Percentiles rank a stretch among this genome's conserved stretches.
These are phyloP conservation scores for Tinospora cordifolia DNA, from an alignment of 164 flowering plant species.

Conservation along the genomic window DNA sequence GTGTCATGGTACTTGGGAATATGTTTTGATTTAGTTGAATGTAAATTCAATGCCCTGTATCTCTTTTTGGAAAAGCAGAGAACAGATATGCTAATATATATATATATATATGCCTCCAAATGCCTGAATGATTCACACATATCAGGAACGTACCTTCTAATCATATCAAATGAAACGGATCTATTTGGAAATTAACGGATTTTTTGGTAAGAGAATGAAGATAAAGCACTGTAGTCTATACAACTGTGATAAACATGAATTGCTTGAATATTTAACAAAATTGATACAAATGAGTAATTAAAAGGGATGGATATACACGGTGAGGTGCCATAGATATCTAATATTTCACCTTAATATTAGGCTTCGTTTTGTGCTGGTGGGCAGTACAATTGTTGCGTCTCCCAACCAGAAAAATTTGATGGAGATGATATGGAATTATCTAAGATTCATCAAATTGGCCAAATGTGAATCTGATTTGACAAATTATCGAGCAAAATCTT, in stretches of 20 bases:
- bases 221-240: background rate
- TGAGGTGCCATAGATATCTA: background rate
- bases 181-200: background rate
- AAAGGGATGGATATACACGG: background rate
- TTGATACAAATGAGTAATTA: conserved; percentile 1
- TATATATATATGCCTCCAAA: too few species aligned
- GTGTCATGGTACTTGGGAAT: too few species aligned
- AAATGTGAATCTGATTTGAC: background rate
- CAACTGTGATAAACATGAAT: background rate
- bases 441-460: background rate
- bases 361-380: background rate
- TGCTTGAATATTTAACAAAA: background rate
- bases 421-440: background rate
- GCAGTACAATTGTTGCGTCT: background rate
- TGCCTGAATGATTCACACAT: too few species aligned
- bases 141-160: too few species aligned
- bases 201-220: background rate
- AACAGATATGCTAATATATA: too few species aligned
- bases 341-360: background rate
- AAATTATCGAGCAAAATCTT: background rate
- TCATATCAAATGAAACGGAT: too few species aligned
- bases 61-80: too few species aligned
- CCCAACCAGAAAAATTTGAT: background rate
- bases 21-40: too few species aligned
- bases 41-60: too few species aligned